Evolutionary conservation across 805 yeast species (phyloP).

Genomic region (Lipomyces sp.): DNA sequence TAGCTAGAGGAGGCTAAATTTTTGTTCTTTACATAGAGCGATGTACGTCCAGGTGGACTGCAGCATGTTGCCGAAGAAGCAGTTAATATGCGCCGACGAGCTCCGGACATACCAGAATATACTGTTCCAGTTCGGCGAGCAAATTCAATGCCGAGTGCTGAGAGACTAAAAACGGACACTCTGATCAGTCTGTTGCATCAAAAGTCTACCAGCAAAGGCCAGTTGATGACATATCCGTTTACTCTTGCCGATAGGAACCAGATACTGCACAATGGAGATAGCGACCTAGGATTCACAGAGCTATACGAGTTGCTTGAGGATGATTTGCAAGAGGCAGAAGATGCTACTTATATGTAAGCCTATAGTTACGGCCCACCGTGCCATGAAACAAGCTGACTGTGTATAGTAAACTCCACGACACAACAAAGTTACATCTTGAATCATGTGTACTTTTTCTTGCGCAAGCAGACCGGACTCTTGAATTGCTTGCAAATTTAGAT

Average conservation of each 20-base stretch:
- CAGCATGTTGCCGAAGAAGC: constrained; percentile 18
- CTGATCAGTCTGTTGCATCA: neutral
- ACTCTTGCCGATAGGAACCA: constrained; percentile 7
- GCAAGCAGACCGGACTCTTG: constrained; percentile 47
- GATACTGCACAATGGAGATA: constrained; percentile 3
- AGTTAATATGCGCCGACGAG: neutral
- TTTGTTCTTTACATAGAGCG: too few species aligned
- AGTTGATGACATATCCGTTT: constrained; percentile 15
- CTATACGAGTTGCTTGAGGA: constrained; percentile 16
- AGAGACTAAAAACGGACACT: neutral
- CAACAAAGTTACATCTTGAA: constrained; percentile 18
- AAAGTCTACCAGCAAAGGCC: neutral
- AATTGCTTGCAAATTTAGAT: constrained; percentile 48
- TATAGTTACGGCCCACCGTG: too few species aligned
- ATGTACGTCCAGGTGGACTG: constrained; percentile 8
- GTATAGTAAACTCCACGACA: constrained; percentile 12
- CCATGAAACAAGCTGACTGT: too few species aligned
- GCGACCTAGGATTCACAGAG: constrained; percentile 12
- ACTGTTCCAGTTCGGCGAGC: constrained; percentile 21
- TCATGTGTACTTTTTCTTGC: constrained; percentile 41
- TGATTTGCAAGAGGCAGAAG: constrained; percentile 20
- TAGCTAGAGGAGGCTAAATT: too few species aligned
- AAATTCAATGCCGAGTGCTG: constrained; percentile 20
- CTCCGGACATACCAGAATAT: constrained; percentile 22
- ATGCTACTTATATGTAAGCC: constrained; percentile 9